A percentile compares a stretch with the other conserved stretches of the same genome.
Conservation (phyloP, 495 filamentous ascomycete genomes). For the Physcia stellaris region DNA sequence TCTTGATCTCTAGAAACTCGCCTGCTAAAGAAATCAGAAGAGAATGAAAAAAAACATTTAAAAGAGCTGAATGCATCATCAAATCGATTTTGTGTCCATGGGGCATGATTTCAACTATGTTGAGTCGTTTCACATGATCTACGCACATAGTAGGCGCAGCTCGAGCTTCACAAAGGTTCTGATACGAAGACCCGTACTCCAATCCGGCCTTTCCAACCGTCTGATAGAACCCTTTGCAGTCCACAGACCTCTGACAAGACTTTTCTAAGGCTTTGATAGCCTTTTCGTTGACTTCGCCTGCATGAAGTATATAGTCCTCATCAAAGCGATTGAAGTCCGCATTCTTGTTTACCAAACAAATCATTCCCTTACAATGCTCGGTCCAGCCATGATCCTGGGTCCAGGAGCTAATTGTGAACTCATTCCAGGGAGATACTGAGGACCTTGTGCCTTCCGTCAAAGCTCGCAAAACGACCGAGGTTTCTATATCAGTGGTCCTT, state of each 20-base stretch:
- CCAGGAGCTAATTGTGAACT: conserved; percentile 4
- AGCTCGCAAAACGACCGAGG: conserved; percentile 12
- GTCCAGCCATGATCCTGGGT: background rate
- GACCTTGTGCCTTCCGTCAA: conserved; percentile 1
- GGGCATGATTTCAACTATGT: too few relatives aligned
- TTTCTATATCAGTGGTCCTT: background rate
- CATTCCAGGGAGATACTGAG: conserved; percentile 1
- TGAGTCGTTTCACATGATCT: too few relatives aligned
- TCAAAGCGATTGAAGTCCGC: background rate
- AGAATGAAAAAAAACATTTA: too few relatives aligned
- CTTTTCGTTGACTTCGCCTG: conserved; percentile 3
- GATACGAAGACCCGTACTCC: conserved; percentile 16
- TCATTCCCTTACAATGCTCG: conserved; percentile 6
- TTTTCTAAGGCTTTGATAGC: conserved; percentile 7
- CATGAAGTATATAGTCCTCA: background rate
- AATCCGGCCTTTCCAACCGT: conserved; percentile 14
- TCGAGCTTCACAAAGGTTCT: too few relatives aligned
- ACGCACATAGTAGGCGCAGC: too few relatives aligned
- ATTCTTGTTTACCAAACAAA: background rate
- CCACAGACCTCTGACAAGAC: background rate
- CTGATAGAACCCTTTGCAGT: conserved; percentile 1
- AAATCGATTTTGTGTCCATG: too few relatives aligned
- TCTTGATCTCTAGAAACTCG: too few relatives aligned
- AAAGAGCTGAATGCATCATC: too few relatives aligned
- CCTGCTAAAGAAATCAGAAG: too few relatives aligned